Base-by-base conservation (phyloP, 495 filamentous ascomycete genomes). In the Penicillium cinerascens region DNA sequence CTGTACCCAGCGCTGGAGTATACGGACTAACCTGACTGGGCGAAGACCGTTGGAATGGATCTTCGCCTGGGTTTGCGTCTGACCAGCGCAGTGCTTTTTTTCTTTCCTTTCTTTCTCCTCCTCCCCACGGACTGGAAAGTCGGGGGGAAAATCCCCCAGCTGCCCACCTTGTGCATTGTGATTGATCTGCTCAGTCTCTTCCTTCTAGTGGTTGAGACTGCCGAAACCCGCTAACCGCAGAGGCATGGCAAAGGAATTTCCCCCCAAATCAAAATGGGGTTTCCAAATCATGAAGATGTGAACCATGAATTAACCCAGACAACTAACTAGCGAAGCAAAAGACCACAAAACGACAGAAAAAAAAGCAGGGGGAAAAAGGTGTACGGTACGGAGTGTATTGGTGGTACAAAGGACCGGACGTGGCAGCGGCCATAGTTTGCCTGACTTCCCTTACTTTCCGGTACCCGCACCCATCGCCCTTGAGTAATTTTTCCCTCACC, bases 41-140 rank as follows among this genome's bases (percentile, higher is more conserved):
- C 51, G 54, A 52, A 60, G 63, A 60, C 59, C 56, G 60, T 65
- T 65, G 63, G 58, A 60, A 63, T 65, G 63, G 63, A 60, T 61
- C 62, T 52, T 62, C 59, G 51, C 47, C 54, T 29, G 35, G 45
- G 44, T 55, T 53, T 51, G 45, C 51, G 17, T 42, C 16, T 37
- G 36, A 38, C 38, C 47, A 35, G 45, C 23, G 55, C 21, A 40
- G 21, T n/a, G 2, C 21, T 44, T 51, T 51, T 49, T 47, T 53
- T 47, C 44, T 41, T 35, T 43, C 40, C 39, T 58, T 20, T 42
- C 39, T 58, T 20, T 51, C 21, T 42, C 21, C 16, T 44, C 39
- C 20, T 23, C 13, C 33, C 29, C 21, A 15, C 8, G 17, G 21
- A 43, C 18, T 26, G 4, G 21, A 11, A 25, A 20, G 15, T 26